These are phyloP conservation scores for Globisporangium lucens DNA, from an alignment of 352 stramenopile genomes.

Conservation along the genomic window DNA sequence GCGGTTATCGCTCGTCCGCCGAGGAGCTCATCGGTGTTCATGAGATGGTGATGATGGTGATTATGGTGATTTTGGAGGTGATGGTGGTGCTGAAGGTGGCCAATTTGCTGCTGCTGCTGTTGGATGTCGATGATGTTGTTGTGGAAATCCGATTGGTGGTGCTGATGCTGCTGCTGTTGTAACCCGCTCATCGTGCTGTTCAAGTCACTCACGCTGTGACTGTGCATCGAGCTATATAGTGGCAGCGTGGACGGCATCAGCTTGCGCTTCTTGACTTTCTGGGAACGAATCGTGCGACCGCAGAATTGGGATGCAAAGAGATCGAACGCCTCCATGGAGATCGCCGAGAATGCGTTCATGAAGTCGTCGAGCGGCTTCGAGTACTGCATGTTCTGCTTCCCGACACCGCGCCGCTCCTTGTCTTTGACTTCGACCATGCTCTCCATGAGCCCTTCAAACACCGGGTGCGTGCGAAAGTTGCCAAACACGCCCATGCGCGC, in stretches of 20 bases:
- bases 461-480: slow-evolving; percentile 59
- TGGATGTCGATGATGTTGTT: slow-evolving; percentile 16
- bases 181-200: neutral
- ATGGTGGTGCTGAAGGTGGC: slow-evolving; percentile 9
- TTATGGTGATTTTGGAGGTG: slow-evolving; percentile 21
- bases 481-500: slow-evolving; percentile 74
- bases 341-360: slow-evolving; percentile 53
- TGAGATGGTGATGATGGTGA: slow-evolving; percentile 46
- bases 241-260: neutral
- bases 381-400: slow-evolving; percentile 88
- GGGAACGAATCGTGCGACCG: slow-evolving; percentile 63
- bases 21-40: slow-evolving; percentile 47
- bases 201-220: slow-evolving; percentile 1
- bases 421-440: slow-evolving; percentile 85
- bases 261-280: slow-evolving; percentile 68
- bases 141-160: slow-evolving; percentile 5
- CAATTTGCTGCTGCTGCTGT: neutral
- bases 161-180: slow-evolving; percentile 5
- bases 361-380: slow-evolving; percentile 67
- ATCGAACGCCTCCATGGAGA: slow-evolving; percentile 75
- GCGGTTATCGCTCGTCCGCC: slow-evolving; percentile 36
- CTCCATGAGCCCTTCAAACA: slow-evolving; percentile 75
- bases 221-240: neutral
- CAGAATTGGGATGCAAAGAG: slow-evolving; percentile 76
- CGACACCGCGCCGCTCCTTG: slow-evolving; percentile 72